These are phyloP conservation scores for Clarireedia sp. DNA, from an alignment of 2,329 filamentous ascomycete genomes.

Conservation along the genomic window DNA sequence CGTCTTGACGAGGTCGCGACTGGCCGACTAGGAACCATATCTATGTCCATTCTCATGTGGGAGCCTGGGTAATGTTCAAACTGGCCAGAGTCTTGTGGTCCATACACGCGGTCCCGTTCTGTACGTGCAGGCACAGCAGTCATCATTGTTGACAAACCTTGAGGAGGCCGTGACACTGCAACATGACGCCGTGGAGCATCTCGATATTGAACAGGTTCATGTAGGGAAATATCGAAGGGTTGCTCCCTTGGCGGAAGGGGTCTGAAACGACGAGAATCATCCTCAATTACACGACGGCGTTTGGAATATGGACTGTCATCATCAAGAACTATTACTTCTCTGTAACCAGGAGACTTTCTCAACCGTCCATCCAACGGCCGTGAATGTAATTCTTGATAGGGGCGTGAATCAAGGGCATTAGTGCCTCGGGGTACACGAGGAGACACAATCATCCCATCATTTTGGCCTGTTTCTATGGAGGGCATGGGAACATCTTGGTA, in stretches of 20 bases:
- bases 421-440: conserved; percentile 17
- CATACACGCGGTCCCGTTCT: conserved; percentile 23
- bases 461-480: conserved; percentile 27
- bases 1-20: conserved; percentile 6
- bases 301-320: conserved; percentile 26
- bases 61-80: conserved; percentile 13
- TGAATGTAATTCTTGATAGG: conserved; percentile 17
- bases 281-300: conserved; percentile 25
- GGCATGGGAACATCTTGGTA: conserved; percentile 29
- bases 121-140: conserved; percentile 15
- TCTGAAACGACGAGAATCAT: conserved; percentile 23
- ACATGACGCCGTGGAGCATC: conserved; percentile 22
- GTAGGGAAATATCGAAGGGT: conserved; percentile 10
- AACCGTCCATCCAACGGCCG: conserved; percentile 16
- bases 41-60: conserved; percentile 15
- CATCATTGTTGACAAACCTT: conserved; percentile 23
- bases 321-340: conserved; percentile 26
- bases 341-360: conserved; percentile 18
- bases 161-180: conserved; percentile 19
- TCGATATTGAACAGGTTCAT: conserved; percentile 7
- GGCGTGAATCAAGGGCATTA: conserved; percentile 10
- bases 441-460: conserved; percentile 17
- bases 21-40: conserved; percentile 9
- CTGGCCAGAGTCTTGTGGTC: conserved; percentile 16
- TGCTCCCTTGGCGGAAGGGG: conserved; percentile 21